A percentile compares a stretch with the other conserved stretches of the same genome.
Conservation (phyloP, 257 asterid species). For the Primulina tabacum region DNA sequence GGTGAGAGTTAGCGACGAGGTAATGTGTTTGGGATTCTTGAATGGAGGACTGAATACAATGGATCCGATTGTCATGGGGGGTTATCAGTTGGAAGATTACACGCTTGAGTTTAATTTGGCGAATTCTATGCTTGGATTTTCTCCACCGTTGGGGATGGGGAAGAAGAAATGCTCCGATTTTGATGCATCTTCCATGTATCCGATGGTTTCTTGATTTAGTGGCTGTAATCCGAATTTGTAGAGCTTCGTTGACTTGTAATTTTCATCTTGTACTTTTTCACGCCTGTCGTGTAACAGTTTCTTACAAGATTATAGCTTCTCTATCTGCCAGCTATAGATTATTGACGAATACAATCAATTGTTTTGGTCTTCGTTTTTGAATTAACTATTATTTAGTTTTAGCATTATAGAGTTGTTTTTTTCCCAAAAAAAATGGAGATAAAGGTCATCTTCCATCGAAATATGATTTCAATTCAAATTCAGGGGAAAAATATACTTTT, state of each 20-base stretch:
- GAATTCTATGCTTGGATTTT: conserved; percentile 77
- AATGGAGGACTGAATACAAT: conserved; percentile 58
- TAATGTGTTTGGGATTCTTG: conserved; percentile 80
- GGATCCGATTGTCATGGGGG: conserved; percentile 68
- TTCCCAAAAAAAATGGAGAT: too few species aligned
- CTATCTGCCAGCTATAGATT: too few species aligned
- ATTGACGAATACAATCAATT: too few species aligned
- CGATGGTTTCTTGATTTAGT: conserved; percentile 18
- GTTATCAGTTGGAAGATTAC: conserved; percentile 70
- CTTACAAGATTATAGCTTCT: too few species aligned
- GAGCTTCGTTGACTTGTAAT: conserved; percentile 19
- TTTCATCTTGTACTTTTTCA: too few species aligned
- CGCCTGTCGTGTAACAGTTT: too few species aligned
- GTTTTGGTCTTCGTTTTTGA: too few species aligned
- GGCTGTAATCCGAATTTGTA: conserved; percentile 11
- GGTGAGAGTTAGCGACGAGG: conserved; percentile 57
- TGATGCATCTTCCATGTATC: conserved; percentile 17
- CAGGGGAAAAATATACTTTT: too few species aligned
- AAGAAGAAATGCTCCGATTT: conserved; percentile 49
- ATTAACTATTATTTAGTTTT: too few species aligned
- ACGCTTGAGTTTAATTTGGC: conserved; percentile 68
- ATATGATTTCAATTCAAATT: too few species aligned
- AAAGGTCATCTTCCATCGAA: too few species aligned
- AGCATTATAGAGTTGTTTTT: too few species aligned
- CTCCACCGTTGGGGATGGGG: conserved; percentile 40